phyloP scores from a whole-genome alignment of 2,329 filamentous ascomycete genomes.

The Fusarium multiceps region DNA sequence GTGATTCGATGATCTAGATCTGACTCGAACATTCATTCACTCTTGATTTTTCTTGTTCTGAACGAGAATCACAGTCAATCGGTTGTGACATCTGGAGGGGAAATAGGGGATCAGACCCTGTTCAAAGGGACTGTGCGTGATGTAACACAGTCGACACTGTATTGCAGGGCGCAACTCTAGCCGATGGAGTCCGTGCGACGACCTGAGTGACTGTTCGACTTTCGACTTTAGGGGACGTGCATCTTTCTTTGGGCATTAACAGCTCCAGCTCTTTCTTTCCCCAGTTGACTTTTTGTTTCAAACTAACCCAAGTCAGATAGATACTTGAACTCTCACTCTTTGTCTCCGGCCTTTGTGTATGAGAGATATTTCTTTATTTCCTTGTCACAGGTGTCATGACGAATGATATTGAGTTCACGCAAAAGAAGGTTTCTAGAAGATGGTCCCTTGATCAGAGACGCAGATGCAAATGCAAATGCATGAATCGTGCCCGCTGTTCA shows the following conservation, averaged over 20 bases:
- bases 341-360: not conserved
- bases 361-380: not conserved
- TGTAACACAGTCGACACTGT: slow-evolving; percentile 23
- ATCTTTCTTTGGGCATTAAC: slow-evolving; percentile 37
- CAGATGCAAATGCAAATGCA: slow-evolving; percentile 4
- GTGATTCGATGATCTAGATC: slow-evolving; percentile 1
- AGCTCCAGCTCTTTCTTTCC: slow-evolving; percentile 1
- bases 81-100: slow-evolving; percentile 14
- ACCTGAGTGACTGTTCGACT: not conserved
- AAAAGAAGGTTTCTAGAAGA: slow-evolving; percentile 20
- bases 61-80: not conserved
- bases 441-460: not conserved
- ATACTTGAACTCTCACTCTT: not conserved
- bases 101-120: slow-evolving; percentile 33
- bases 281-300: slow-evolving; percentile 43
- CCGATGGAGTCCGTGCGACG: slow-evolving; percentile 33
- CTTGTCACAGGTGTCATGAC: not conserved
- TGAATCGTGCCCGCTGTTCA: slow-evolving; percentile 14
- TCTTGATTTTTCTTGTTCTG: not conserved
- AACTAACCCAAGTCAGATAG: slow-evolving; percentile 37
- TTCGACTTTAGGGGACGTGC: slow-evolving; percentile 26
- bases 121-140: slow-evolving; percentile 18
- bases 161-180: slow-evolving; percentile 13
- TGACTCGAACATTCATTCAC: not conserved
- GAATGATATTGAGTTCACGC: not conserved